These are phyloP conservation scores for Alternaria panax DNA, from an alignment of 2,329 filamentous ascomycete species.

Conservation along the genomic window DNA sequence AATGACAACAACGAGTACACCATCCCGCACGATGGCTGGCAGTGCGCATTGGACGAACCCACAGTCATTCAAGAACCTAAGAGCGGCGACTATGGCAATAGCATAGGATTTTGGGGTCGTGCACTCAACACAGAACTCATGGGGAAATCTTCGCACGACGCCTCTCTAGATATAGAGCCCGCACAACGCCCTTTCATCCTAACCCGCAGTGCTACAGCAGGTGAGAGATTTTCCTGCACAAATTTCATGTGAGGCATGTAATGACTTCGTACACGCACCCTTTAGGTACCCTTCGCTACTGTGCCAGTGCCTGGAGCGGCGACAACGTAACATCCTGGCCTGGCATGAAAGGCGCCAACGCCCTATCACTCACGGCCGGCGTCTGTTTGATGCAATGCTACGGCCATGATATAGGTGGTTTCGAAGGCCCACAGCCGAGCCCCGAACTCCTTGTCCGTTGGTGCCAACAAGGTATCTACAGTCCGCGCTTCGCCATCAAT, in stretches of 20 bases:
- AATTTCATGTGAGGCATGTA: too few relatives aligned
- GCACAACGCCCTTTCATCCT: conserved; percentile 71
- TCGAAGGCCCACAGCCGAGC: conserved; percentile 75
- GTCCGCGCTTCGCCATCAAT: conserved; percentile 76
- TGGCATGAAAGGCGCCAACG: conserved; percentile 75
- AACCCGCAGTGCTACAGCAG: conserved; percentile 72
- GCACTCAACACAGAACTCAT: conserved; percentile 74
- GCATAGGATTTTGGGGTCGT: conserved; percentile 73
- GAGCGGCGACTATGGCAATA: conserved; percentile 50
- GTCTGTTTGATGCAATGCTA: conserved; percentile 73
- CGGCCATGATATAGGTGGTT: conserved; percentile 78
- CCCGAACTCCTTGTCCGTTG: conserved; percentile 76
- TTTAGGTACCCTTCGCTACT: conserved; percentile 74
- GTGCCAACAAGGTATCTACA: conserved; percentile 75
- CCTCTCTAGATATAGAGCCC: conserved; percentile 65
- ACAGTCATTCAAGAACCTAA: conserved; percentile 37
- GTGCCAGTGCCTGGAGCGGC: conserved; percentile 75
- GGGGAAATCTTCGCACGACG: conserved; percentile 74
- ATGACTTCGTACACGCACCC: too few relatives aligned
- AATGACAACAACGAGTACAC: conserved; percentile 83
- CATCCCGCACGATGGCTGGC: conserved; percentile 70
- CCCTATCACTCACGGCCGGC: conserved; percentile 71
- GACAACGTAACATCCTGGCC: conserved; percentile 79
- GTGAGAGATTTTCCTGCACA: too few relatives aligned
- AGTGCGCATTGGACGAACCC: conserved; percentile 62